phyloP scores from a whole-genome alignment of 768 basidiomycete species.

The Suillus subluteus region DNA sequence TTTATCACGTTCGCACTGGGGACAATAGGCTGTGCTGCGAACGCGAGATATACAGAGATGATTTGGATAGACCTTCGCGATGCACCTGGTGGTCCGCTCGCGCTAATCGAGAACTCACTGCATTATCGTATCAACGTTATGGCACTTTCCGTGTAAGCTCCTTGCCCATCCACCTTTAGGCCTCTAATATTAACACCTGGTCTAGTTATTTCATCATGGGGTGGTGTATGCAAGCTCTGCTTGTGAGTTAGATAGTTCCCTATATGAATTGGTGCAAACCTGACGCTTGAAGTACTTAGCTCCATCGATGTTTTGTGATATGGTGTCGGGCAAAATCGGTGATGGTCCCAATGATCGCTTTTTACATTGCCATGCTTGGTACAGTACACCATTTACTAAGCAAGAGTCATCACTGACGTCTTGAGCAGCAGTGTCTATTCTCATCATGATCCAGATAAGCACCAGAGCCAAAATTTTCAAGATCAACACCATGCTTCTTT shows the following conservation, averaged over 20 bases:
- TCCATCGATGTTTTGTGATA: conserved; percentile 19
- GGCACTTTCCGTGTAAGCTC: conserved; percentile 21
- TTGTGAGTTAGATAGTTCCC: conserved; percentile 18
- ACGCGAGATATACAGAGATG: conserved; percentile 34
- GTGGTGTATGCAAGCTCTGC: conserved; percentile 33
- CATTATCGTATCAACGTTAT: conserved; percentile 26
- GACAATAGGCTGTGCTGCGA: conserved; percentile 30
- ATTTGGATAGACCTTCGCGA: conserved; percentile 38
- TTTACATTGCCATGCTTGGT: conserved; percentile 22
- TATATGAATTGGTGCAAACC: not conserved
- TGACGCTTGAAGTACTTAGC: not conserved
- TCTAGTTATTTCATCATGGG: conserved; percentile 33
- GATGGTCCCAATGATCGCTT: conserved; percentile 20
- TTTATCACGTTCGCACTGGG: conserved; percentile 31
- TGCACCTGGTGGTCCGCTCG: conserved; percentile 16
- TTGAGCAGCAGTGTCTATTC: conserved; percentile 21
- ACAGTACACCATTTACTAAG: not conserved
- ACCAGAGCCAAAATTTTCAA: conserved; percentile 23
- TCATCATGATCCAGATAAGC: conserved; percentile 22
- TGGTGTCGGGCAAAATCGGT: conserved; percentile 20
- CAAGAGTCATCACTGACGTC: not conserved
- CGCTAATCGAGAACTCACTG: conserved; percentile 20
- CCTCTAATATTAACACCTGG: not conserved
- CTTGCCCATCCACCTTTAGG: not conserved
- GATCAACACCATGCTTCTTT: conserved; percentile 28